phyloP scores from a whole-genome alignment of 2,329 filamentous ascomycete genomes.

The Botrytis pseudocinerea region DNA sequence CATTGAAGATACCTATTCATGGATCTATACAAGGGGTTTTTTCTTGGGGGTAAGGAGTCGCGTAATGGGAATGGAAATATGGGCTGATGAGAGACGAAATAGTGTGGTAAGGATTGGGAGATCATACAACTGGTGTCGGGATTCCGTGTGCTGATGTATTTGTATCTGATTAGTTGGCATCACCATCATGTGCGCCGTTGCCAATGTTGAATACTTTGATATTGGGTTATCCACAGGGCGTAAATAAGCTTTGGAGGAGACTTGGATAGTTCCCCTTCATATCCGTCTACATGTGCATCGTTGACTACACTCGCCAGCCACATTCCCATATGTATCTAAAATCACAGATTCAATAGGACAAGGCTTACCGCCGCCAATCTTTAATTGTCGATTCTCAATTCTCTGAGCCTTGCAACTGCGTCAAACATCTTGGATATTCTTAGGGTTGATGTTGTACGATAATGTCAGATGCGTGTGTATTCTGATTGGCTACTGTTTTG shows the following conservation, averaged over 20 bases:
- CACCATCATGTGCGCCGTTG: background rate
- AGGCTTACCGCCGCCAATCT: conserved; percentile 7
- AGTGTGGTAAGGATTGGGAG: background rate
- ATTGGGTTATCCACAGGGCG: background rate
- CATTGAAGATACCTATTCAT: background rate
- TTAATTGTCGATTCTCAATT: background rate
- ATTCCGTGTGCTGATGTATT: background rate
- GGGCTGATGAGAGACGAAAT: background rate
- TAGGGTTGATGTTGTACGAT: background rate
- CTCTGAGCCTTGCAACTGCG: background rate
- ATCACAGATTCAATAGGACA: background rate
- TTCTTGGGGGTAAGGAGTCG: background rate
- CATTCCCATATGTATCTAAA: background rate
- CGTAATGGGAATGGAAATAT: background rate
- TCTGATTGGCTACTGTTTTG: background rate
- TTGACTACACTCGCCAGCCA: background rate
- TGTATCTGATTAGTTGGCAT: background rate
- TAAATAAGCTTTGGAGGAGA: background rate
- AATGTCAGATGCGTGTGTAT: background rate
- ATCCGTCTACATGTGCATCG: background rate
- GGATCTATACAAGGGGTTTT: background rate
- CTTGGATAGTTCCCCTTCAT: background rate
- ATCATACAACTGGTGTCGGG: background rate
- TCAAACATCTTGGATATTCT: background rate
- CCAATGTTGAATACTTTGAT: background rate